Conservation (phyloP, 1,139 yeast species). For the Yamadazyma spencermartinsiae region DNA sequence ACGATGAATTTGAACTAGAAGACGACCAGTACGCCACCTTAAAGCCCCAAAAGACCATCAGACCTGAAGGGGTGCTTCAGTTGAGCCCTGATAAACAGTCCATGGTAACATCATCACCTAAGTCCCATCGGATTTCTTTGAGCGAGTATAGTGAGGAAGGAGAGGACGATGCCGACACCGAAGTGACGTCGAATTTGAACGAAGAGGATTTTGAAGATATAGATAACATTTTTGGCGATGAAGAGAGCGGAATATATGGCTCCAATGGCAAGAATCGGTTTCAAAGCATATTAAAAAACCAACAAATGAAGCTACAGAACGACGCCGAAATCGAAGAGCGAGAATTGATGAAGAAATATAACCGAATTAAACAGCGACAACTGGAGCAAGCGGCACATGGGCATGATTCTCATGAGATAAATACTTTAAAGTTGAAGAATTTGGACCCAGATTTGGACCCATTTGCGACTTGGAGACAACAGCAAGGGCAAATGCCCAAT, state of each 20-base stretch:
- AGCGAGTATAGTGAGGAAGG: slow-evolving; percentile 36
- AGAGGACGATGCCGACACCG: slow-evolving; percentile 31
- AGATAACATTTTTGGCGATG: slow-evolving; percentile 41
- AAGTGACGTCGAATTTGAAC: slow-evolving; percentile 39
- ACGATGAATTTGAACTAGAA: slow-evolving; percentile 2
- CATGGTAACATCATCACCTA: slow-evolving; percentile 10
- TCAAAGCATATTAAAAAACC: slow-evolving; percentile 23
- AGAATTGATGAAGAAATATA: slow-evolving; percentile 25
- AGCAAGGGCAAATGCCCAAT: slow-evolving; percentile 7
- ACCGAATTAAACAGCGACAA: slow-evolving; percentile 17
- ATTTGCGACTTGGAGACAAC: neutral
- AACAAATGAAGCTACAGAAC: slow-evolving; percentile 28
- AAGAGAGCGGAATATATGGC: slow-evolving; percentile 37
- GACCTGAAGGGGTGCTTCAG: neutral
- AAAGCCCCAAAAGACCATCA: slow-evolving; percentile 2
- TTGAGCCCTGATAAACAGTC: slow-evolving; percentile 2
- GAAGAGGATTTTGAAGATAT: slow-evolving; percentile 46
- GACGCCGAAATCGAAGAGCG: slow-evolving; percentile 40
- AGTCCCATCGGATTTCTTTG: slow-evolving; percentile 20
- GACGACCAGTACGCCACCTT: slow-evolving; percentile 1
- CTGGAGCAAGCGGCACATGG: neutral
- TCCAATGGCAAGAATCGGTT: slow-evolving; percentile 15
- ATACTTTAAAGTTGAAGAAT: slow-evolving; percentile 34
- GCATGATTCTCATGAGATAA: slow-evolving; percentile 13
- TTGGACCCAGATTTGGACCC: slow-evolving; percentile 26